Evolutionary conservation across 2,329 filamentous ascomycete genomes (phyloP).

Genomic region (Botryotinia calthae): DNA sequence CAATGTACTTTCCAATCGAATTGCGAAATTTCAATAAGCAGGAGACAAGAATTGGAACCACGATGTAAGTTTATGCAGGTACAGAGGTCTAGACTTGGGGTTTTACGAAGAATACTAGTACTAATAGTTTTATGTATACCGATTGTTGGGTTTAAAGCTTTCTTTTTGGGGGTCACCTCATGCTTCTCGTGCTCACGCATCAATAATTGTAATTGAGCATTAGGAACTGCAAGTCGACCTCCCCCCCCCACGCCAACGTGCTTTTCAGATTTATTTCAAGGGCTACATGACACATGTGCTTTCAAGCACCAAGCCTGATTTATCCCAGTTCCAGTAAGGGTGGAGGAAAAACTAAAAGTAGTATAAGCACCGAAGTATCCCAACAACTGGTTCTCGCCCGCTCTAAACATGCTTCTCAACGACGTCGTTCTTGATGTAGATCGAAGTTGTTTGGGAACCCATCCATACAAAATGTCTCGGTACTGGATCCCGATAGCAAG

Average conservation of each 20-base stretch:
- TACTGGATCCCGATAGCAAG: slow-evolving; percentile 10
- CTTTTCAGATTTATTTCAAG: not conserved
- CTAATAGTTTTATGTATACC: not conserved
- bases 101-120: not conserved
- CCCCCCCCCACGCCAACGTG: not conserved
- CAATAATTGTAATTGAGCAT: not conserved
- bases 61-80: slow-evolving; percentile 5
- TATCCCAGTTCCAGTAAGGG: not conserved
- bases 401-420: slow-evolving; percentile 10
- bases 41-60: not conserved
- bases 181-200: not conserved
- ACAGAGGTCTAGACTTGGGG: slow-evolving; percentile 3
- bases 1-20: not conserved
- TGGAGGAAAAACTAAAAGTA: not conserved
- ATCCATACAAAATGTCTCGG: slow-evolving; percentile 1
- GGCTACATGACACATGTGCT: not conserved
- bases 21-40: not conserved
- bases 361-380: not conserved
- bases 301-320: not conserved
- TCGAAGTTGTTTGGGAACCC: not conserved
- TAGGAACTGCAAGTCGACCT: not conserved
- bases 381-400: not conserved
- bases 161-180: not conserved
- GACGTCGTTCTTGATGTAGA: slow-evolving; percentile 1
- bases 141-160: not conserved